phyloP scores from a whole-genome alignment of 495 filamentous ascomycete genomes.

The Aspergillus avenaceus region DNA sequence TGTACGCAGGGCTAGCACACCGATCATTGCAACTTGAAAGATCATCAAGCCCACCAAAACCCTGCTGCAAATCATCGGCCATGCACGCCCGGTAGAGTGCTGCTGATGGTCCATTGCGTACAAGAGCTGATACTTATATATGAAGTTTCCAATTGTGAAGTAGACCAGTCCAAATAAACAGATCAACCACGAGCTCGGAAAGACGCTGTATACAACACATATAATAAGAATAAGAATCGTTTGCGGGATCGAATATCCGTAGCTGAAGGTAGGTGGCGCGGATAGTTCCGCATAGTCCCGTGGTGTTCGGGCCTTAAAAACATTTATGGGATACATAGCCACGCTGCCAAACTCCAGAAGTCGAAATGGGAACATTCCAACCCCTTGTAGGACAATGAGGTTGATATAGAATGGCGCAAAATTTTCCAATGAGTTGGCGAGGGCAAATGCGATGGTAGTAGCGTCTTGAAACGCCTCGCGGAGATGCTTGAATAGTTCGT shows the following conservation, averaged over 20 bases:
- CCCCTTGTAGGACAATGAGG: slow-evolving; percentile 86
- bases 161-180: slow-evolving; percentile 81
- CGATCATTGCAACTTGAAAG: slow-evolving; percentile 89
- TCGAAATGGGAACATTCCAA: slow-evolving; percentile 90
- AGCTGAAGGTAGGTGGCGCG: slow-evolving; percentile 84
- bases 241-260: slow-evolving; percentile 92
- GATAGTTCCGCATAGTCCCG: slow-evolving; percentile 83
- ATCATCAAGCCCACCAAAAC: slow-evolving; percentile 77
- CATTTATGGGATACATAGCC: slow-evolving; percentile 73
- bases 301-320: slow-evolving; percentile 79
- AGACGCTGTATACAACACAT: slow-evolving; percentile 89
- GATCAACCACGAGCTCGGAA: slow-evolving; percentile 77
- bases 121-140: slow-evolving; percentile 96
- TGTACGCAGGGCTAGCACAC: slow-evolving; percentile 69
- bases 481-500: slow-evolving; percentile 65
- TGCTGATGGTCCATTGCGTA: slow-evolving; percentile 98
- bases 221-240: slow-evolving; percentile 89
- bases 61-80: slow-evolving; percentile 92
- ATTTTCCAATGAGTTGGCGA: slow-evolving; percentile 70
- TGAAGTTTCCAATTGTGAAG: slow-evolving; percentile 84
- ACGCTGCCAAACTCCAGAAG: slow-evolving; percentile 88
- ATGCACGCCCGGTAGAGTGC: slow-evolving; percentile 89
- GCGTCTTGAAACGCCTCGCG: slow-evolving; percentile 73
- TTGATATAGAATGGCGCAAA: slow-evolving; percentile 87
- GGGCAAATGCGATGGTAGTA: slow-evolving; percentile 65